Percentiles rank a stretch among this genome's conserved stretches.
Conservation (phyloP, 75 land plant genomes). For the Chamaecyparis obtusa region DNA sequence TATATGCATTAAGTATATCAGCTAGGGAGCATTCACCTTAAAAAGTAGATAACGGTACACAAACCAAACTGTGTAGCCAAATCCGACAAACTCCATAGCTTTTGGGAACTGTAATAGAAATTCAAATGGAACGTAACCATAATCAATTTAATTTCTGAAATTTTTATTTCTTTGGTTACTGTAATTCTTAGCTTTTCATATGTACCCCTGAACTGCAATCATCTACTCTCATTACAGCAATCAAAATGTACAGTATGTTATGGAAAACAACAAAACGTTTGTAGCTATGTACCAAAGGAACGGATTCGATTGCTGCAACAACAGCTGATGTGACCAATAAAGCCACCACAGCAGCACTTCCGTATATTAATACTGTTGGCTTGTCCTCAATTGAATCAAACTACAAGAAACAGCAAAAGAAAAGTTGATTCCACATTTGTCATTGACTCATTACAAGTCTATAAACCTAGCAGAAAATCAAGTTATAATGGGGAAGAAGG, state of each 20-base stretch:
- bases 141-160: background rate
- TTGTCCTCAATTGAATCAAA: conserved; percentile 35
- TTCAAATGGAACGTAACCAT: background rate
- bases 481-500: background rate
- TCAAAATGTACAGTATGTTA: background rate
- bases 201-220: background rate
- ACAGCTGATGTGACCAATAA: conserved; percentile 62
- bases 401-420: conserved; percentile 21
- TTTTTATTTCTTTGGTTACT: background rate
- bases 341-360: conserved; percentile 60
- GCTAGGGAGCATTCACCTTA: conserved; percentile 51
- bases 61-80: conserved; percentile 83
- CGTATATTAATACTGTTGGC: conserved; percentile 40
- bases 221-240: background rate
- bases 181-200: background rate
- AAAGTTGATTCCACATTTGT: background rate
- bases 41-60: conserved; percentile 69
- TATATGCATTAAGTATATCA: background rate
- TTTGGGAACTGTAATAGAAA: conserved; percentile 68
- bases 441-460: background rate
- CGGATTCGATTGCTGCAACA: conserved; percentile 67
- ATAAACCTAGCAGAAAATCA: background rate
- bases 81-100: conserved; percentile 80
- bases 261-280: background rate
- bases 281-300: conserved; percentile 63